These are phyloP conservation scores for Purshia tridentata DNA, from an alignment of 306 rosid genomes.

Conservation along the genomic window DNA sequence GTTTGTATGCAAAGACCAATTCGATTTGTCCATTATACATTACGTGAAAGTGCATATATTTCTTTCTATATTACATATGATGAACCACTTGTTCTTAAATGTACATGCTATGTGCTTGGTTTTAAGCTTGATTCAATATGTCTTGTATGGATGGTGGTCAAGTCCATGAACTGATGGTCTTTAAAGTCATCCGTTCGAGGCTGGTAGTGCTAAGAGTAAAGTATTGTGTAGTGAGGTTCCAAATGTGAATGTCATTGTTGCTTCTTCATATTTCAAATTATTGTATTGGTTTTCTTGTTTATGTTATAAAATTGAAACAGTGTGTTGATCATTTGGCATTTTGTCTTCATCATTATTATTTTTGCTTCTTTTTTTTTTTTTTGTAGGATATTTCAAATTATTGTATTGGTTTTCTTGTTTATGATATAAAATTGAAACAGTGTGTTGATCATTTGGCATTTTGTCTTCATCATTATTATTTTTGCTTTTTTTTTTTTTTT, in stretches of 20 bases:
- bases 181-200: not conserved
- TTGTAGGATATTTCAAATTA: not conserved
- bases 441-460: not conserved
- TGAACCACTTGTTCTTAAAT: not conserved
- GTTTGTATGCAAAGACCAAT: not conserved
- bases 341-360: not conserved
- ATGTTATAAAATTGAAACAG: not conserved
- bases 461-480: not conserved
- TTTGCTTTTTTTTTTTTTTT: constrained; percentile 11
- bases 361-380: no score
- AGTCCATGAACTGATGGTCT: not conserved
- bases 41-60: not conserved
- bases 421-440: not conserved
- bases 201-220: not conserved
- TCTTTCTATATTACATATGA: not conserved
- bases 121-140: not conserved
- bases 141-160: not conserved
- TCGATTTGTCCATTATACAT: not conserved
- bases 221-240: not conserved
- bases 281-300: not conserved
- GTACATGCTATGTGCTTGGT: not conserved
- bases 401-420: not conserved
- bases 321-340: not conserved
- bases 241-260: not conserved
- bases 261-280: not conserved